Base-by-base conservation (phyloP, 176 grass and related monocot species). In the Puya raimondii region DNA sequence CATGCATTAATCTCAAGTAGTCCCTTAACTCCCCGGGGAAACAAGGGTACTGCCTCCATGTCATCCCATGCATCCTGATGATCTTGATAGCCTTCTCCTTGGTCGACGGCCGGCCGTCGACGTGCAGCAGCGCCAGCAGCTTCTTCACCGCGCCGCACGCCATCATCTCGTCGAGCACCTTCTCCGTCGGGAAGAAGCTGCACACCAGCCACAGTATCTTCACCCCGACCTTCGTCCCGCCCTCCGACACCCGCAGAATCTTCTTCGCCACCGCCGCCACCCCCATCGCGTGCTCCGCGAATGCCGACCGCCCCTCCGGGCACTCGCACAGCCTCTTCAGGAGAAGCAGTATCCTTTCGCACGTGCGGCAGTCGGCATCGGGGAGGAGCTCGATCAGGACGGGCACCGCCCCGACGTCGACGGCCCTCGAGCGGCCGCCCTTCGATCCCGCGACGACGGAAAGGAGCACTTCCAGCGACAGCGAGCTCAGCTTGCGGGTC, bases 11-110 rank as follows among this genome's bases (percentile, higher is more conserved):
- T 54, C 77, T 77, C 48, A 90, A 80, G 63, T 84, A 87, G 16
- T 82, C 79, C 54, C 64, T 87, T 52, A 90, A 63, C 18, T 95
- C 91, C 12, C 72, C 49, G 54, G 87, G 84, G 72, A 90, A 87
- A 78, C 91, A 95, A 52, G 84, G 78, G 77, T 87, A 95, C 81
- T 87, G 63, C 79, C 76, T 85, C 91, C 91, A 95, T 52, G 74
- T 64, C 12, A 48, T 51, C 49, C 84, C 87, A 73, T 95, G 91
- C 66, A 72, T n/a, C 47, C 48, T 80, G 1, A 95, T 72, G 33
- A 95, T 78, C 73, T 53, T 88, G 17, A 48, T 63, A 5, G 67
- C 87, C 84, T 85, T 95, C 73, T 87, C 81, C 76, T 90, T 95
- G 4, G 72, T 95, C 49, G 86, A 82, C 18, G 87, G 16, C 13